Evolutionary conservation across 257 asterid genomes (phyloP), one percentile per base, ranked within the genome.

Genomic region (Penstemon davidsonii): DNA sequence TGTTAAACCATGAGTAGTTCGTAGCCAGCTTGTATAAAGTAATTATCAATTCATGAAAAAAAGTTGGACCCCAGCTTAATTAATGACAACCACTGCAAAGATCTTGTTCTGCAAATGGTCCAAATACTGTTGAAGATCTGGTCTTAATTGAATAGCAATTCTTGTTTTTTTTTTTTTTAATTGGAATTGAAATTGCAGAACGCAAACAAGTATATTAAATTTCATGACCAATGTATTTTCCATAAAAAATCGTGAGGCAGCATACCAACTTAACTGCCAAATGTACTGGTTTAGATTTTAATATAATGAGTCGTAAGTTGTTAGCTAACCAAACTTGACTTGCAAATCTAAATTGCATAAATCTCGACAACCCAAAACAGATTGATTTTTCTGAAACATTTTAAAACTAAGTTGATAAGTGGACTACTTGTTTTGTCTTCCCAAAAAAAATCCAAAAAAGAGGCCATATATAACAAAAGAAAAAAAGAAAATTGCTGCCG

Each of bases 81-180:
- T 25, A 25, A 15, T 15, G 18, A 15, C 18, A 15, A 15, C 18
- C 18, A 15, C 18, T 15, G 18, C 18, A 15, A 67, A 66, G 50
- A n/a, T 41, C 56, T 57, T 10, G 15, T 11, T 50, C 3, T 6
- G 7, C 13, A 63, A 37, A 70, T 43, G 43, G 50, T 49, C 65
- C 9, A 25, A 10, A 68, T 45, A 71, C 10, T 6, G 51, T 42
- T 13, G 60, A n/a, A 33, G 40, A 56, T 10, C 15, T 18, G 75
- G 69, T 25, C 33, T 25, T 25, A 25, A 25, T 1, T 25, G 33
- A 25, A 25, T 25, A 25, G 33, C 33, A 25, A 25, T 25, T 25
- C 33, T 25, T 25, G 33, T 25, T 25, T 25, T 25, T 1, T 25
- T 2, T 25, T 25, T 25, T 25, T 25, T 25, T 25, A 25, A 25